Evolutionary conservation across 139 green algal species (phyloP).

Genomic region (Edaphochlamys debaryana): DNA sequence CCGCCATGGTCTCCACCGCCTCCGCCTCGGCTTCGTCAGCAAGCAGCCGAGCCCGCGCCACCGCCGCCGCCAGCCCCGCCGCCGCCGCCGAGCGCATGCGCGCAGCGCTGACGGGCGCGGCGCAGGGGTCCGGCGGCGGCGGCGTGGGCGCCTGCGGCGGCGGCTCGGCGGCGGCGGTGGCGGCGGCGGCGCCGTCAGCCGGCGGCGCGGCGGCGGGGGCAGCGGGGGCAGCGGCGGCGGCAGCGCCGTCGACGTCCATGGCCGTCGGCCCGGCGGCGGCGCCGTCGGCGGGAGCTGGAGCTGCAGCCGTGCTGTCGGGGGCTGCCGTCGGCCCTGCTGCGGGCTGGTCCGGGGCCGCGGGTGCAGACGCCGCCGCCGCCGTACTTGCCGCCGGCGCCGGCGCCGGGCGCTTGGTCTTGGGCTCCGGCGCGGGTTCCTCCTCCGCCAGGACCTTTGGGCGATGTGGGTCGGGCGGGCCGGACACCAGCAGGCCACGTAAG

Average conservation of each 20-base stretch:
- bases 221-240: background rate
- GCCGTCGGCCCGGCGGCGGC: background rate
- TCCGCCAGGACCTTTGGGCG: background rate
- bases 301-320: no score
- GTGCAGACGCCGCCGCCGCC: no score
- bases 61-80: slow-evolving; percentile 50
- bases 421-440: background rate
- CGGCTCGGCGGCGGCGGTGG: background rate
- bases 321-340: no score
- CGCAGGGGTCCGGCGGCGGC: background rate
- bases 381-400: no score
- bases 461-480: no score
- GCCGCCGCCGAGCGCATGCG: slow-evolving; percentile 35
- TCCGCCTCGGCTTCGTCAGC: slow-evolving; percentile 84
- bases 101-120: slow-evolving; percentile 3
- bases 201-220: background rate
- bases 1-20: slow-evolving; percentile 61
- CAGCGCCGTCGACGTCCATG: background rate
- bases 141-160: background rate
- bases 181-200: background rate
- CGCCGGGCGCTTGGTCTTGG: no score
- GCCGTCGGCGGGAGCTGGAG: no score
- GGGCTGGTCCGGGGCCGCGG: no score
- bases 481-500: no score
- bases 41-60: slow-evolving; percentile 52